Percentiles rank a stretch among this genome's conserved stretches.
Conservation (phyloP, 176 grass and related monocot species). For the Luzula sylvatica region DNA sequence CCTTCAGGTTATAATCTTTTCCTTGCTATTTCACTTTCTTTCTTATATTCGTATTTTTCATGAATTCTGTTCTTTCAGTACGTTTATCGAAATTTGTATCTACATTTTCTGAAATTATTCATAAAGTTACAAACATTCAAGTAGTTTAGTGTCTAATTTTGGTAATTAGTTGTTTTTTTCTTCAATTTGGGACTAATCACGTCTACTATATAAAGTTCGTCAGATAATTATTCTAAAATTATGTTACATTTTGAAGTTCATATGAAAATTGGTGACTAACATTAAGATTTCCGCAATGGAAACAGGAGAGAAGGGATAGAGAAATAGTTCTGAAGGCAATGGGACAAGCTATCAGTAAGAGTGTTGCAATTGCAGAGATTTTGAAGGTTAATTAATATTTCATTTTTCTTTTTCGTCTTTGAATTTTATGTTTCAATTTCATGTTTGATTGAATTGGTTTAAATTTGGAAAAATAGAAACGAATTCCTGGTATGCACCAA, state of each 20-base stretch:
- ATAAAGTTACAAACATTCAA: no score
- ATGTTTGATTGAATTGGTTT: conserved; percentile 2
- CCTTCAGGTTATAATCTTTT: conserved; percentile 28
- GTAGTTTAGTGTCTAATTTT: neutral
- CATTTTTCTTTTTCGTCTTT: conserved; percentile 4
- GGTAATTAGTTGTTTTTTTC: neutral
- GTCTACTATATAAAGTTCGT: no score
- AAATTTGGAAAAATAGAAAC: conserved; percentile 50
- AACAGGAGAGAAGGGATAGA: conserved; percentile 59
- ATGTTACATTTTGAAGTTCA: neutral
- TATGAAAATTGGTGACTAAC: neutral
- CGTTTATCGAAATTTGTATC: no score
- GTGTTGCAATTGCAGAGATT: conserved; percentile 85
- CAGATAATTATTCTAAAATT: neutral
- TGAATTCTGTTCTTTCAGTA: neutral
- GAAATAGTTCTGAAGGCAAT: conserved; percentile 96
- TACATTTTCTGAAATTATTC: no score
- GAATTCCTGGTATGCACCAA: conserved; percentile 63
- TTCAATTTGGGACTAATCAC: no score
- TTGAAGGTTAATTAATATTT: conserved; percentile 50
- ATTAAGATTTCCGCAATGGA: conserved; percentile 1
- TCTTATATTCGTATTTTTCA: neutral
- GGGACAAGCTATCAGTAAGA: conserved; percentile 94
- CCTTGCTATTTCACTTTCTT: neutral
- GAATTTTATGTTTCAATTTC: conserved; percentile 1